A percentile compares a stretch with the other conserved stretches of the same genome.
These are phyloP conservation scores for Termitomyces sp. DNA, from an alignment of 768 basidiomycete species.

Conservation along the genomic window DNA sequence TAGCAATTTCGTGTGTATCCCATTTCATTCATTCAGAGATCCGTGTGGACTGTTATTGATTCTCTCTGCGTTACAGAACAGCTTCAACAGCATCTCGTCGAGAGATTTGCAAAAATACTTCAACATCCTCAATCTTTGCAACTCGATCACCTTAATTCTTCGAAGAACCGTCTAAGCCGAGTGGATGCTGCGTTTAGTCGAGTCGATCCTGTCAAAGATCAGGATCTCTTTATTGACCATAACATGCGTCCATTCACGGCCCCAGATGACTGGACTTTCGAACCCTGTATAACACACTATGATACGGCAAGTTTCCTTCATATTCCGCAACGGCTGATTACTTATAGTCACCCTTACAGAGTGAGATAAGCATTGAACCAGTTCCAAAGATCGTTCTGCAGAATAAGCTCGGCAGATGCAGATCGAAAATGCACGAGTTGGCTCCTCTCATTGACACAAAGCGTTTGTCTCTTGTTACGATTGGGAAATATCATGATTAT, in stretches of 20 bases:
- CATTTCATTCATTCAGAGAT: not conserved
- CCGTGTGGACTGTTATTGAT: not conserved
- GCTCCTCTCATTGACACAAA: conserved; percentile 51
- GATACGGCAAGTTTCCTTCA: conserved; percentile 50
- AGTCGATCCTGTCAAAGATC: conserved; percentile 56
- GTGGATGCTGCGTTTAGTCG: conserved; percentile 43
- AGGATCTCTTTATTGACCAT: conserved; percentile 64
- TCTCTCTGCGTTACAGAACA: conserved; percentile 42
- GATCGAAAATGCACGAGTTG: conserved; percentile 59
- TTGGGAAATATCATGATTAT: conserved; percentile 5
- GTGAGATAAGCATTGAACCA: conserved; percentile 56
- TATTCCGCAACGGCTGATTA: not conserved
- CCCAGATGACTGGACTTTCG: conserved; percentile 68
- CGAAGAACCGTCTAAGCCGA: conserved; percentile 43
- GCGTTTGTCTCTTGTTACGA: conserved; percentile 34
- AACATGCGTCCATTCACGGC: conserved; percentile 61
- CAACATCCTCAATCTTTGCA: conserved; percentile 56
- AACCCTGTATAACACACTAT: conserved; percentile 69
- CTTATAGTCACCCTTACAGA: conserved; percentile 27
- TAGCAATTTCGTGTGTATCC: conserved; percentile 60
- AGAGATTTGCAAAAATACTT: conserved; percentile 48
- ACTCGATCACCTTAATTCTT: conserved; percentile 46
- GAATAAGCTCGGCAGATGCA: conserved; percentile 62
- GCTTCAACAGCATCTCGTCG: conserved; percentile 61
- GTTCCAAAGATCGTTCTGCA: conserved; percentile 75